Conservation (phyloP, 257 asterid species). For the Nicotiana obtusifolia region DNA sequence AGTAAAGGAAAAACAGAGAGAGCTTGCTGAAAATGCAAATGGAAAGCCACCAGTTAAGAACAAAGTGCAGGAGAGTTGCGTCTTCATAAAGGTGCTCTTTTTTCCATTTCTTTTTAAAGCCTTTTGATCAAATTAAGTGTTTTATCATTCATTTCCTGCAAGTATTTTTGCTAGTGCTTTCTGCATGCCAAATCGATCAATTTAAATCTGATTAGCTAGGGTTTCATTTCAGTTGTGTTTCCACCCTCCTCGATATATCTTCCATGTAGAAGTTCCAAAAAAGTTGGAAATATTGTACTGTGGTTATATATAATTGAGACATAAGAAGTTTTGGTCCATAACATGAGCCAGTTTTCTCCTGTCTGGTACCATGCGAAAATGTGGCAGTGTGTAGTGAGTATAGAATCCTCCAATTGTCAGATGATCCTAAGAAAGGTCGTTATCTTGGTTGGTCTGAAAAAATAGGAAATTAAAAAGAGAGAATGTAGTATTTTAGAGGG, state of each 20-base stretch:
- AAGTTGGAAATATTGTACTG: neutral
- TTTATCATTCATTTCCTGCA: neutral
- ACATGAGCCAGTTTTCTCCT: too few relatives aligned
- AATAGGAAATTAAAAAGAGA: too few relatives aligned
- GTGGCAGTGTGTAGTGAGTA: too few relatives aligned
- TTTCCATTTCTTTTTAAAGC: neutral
- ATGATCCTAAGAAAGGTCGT: too few relatives aligned
- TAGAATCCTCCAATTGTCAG: too few relatives aligned
- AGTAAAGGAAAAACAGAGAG: conserved; percentile 20
- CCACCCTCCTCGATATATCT: neutral
- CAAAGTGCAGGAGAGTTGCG: conserved; percentile 29
- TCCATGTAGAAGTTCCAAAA: neutral
- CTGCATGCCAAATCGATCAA: neutral
- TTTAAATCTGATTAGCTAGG: neutral
- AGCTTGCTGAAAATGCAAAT: too few relatives aligned
- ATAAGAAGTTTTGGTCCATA: too few relatives aligned
- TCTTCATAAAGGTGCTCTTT: conserved; percentile 19
- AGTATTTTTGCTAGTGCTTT: neutral
- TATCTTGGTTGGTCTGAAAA: too few relatives aligned
- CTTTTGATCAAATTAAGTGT: neutral
- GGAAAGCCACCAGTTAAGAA: too few relatives aligned
- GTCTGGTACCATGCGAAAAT: too few relatives aligned
- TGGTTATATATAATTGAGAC: too few relatives aligned
- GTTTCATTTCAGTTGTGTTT: neutral
- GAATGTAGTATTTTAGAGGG: too few relatives aligned